Percentiles rank a stretch among this genome's conserved stretches.
Evolutionary conservation across 164 flowering plant species (phyloP).

Genomic region (Piper betle): DNA sequence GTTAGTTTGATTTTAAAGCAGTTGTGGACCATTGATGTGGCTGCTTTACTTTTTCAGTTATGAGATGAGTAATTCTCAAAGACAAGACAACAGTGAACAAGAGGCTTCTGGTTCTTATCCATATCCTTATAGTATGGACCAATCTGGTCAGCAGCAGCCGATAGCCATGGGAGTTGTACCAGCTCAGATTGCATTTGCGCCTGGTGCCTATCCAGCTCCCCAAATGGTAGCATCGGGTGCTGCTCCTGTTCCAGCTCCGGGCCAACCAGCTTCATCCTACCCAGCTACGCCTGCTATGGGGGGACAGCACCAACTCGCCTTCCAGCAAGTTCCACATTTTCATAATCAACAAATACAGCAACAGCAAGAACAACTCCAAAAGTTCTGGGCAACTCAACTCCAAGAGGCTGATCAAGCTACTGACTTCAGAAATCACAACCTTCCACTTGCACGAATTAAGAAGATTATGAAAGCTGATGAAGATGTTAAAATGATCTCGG

Average conservation of each 20-base stretch:
- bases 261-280: constrained; percentile 2
- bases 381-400: constrained; percentile 12
- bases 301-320: constrained; percentile 13
- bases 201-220: constrained; percentile 9
- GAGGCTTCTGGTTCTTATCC: background rate
- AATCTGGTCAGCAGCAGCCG: constrained; percentile 10
- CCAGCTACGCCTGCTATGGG: constrained; percentile 29
- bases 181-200: constrained; percentile 9
- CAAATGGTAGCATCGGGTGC: constrained; percentile 8
- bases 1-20: background rate
- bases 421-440: constrained; percentile 15
- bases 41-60: background rate
- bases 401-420: constrained; percentile 13
- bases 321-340: constrained; percentile 12
- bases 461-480: constrained; percentile 17
- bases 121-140: constrained; percentile 6
- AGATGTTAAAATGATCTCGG: constrained; percentile 15
- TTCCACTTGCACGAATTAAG: constrained; percentile 15
- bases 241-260: constrained; percentile 6
- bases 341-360: constrained; percentile 15
- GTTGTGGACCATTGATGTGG: background rate
- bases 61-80: constrained; percentile 1
- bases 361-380: constrained; percentile 12
- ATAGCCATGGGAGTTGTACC: constrained; percentile 9
- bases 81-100: background rate